These are phyloP conservation scores for Hygrocybe coccinea DNA, from an alignment of 768 basidiomycete genomes.

Conservation along the genomic window DNA sequence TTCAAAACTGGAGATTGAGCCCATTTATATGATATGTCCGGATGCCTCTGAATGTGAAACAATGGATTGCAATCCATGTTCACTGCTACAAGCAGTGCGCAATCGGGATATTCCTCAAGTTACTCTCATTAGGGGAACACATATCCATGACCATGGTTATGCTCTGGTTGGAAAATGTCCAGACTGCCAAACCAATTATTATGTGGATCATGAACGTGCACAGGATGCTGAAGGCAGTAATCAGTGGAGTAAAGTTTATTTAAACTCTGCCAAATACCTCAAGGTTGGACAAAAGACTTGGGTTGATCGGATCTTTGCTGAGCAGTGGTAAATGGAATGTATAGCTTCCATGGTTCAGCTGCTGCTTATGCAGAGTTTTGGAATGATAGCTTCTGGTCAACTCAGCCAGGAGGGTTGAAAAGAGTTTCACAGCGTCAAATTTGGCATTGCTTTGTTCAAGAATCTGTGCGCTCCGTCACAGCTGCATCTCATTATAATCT, in stretches of 20 bases:
- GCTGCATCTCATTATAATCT: background rate
- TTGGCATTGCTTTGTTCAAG: slow-evolving; percentile 20
- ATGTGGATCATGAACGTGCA: slow-evolving; percentile 17
- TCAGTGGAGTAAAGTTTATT: slow-evolving; percentile 3
- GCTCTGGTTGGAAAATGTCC: slow-evolving; percentile 15
- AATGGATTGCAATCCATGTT: background rate
- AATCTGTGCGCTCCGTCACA: slow-evolving; percentile 16
- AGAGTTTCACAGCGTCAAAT: slow-evolving; percentile 12
- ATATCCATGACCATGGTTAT: background rate
- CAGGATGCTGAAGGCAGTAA: background rate
- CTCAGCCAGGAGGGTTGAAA: background rate
- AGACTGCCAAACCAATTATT: slow-evolving; percentile 14
- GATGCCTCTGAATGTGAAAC: background rate
- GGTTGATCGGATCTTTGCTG: slow-evolving; percentile 14
- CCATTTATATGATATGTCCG: background rate
- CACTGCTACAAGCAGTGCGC: background rate
- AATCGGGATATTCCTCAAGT: background rate
- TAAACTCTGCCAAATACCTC: slow-evolving; percentile 12
- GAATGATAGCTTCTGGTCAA: slow-evolving; percentile 9
- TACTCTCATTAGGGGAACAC: background rate
- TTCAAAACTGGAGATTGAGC: background rate
- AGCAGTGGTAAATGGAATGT: slow-evolving; percentile 13
- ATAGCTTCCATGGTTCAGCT: slow-evolving; percentile 18
- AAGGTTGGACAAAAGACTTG: slow-evolving; percentile 12
- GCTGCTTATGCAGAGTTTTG: slow-evolving; percentile 14